Evolutionary conservation across 1,284 basidiomycete genomes (phyloP), one percentile per base, ranked within the genome.

Genomic region (Fomitopsis pinicola): DNA sequence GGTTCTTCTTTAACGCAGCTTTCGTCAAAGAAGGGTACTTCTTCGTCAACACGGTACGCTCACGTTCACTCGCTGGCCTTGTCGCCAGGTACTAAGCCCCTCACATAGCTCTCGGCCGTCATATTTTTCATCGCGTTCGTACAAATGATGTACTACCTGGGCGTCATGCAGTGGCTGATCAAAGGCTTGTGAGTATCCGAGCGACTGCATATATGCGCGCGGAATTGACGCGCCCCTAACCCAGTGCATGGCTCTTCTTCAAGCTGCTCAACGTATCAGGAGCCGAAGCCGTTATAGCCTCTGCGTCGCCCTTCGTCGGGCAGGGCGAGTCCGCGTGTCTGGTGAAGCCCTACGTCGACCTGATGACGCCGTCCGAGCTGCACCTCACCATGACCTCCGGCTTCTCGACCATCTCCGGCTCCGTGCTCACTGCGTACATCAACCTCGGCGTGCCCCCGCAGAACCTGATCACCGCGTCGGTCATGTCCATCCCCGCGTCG

Each of bases 401-500:
- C 44, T 94, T 94, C 77, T 91, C 94, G 9, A 95, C 94, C 58
- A 96, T 96, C 68, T 89, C 94, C 59, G 95, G 95, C 55, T 93
- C 92, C 59, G 94, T 96, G 17, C 81, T 97, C 60, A 80, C 84
- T 59, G 94, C 92, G 48, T 97, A 96, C 75, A 91, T 96, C 69
- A 78, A 76, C 59, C 77, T 95, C 64, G 95, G 95, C 60, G 91
- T 97, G 42, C 89, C 91, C 36, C 76, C 93, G 17, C 83, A 88
- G 74, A 94, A 92, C 74, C 81, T 97, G 35, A 82, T 97, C 69
- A 95, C 94, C 5, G 91, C 94, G 5, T 94, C 92, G 10, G 90
- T 97, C 67, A 97, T 97, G 94, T 92, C 89, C 71, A 97, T 97
- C 69, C 94, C 94, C 10, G 94, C 95, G 1, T 94, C 94, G 12